Conservation (phyloP, 2,329 filamentous ascomycete species). For the Grosmannia penicillata region DNA sequence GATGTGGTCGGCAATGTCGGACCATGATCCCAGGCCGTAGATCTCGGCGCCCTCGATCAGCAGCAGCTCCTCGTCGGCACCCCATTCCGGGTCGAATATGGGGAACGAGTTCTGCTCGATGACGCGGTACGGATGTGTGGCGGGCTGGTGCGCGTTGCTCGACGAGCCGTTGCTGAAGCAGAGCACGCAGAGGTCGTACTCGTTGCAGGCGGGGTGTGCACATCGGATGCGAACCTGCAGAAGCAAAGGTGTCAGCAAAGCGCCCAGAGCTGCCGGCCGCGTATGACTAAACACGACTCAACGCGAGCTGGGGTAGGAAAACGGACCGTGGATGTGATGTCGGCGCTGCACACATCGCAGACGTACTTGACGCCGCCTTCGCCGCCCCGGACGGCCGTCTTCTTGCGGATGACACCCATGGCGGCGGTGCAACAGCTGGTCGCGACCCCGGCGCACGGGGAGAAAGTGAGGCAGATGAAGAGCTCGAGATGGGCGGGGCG, state of each 20-base stretch:
- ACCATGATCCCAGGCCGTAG: constrained; percentile 93
- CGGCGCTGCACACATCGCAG: constrained; percentile 90
- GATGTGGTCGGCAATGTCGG: constrained; percentile 95
- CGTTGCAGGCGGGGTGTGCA: constrained; percentile 66
- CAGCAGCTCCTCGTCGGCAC: constrained; percentile 90
- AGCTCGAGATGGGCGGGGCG: too few species aligned
- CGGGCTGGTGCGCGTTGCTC: constrained; percentile 73
- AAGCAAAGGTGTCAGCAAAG: neutral
- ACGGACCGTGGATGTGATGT: constrained; percentile 90
- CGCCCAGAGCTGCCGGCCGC: neutral
- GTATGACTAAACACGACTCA: neutral
- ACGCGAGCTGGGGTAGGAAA: neutral
- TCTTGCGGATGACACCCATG: constrained; percentile 96
- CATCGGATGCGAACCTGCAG: constrained; percentile 83
- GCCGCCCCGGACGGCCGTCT: constrained; percentile 70
- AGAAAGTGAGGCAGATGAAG: too few species aligned
- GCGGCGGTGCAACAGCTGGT: too few species aligned
- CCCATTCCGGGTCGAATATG: constrained; percentile 91
- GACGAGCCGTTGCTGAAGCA: constrained; percentile 77
- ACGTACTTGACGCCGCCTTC: constrained; percentile 91
- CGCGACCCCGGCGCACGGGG: too few species aligned
- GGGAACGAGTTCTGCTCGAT: constrained; percentile 98
- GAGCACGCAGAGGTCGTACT: constrained; percentile 93
- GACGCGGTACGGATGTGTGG: constrained; percentile 76
- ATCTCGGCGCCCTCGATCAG: constrained; percentile 89